phyloP scores from a whole-genome alignment of 768 basidiomycete species.

The Suillus cothurnatus region DNA sequence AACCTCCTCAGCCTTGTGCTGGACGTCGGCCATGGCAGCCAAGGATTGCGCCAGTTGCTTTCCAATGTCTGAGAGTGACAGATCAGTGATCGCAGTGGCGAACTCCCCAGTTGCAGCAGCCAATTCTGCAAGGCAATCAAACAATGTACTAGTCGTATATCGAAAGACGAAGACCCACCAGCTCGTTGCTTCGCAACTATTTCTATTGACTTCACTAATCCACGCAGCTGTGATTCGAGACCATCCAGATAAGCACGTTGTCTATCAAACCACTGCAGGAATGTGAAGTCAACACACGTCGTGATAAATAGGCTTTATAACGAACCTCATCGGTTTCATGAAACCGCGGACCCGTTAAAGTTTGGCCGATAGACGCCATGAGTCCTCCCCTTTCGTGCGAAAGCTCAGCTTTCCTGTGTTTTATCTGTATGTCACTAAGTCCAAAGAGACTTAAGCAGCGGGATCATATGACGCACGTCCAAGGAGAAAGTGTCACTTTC shows the following conservation, averaged over 20 bases:
- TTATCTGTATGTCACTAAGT: slow-evolving; percentile 57
- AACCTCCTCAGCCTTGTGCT: slow-evolving; percentile 71
- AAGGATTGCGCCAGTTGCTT: slow-evolving; percentile 73
- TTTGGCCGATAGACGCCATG: slow-evolving; percentile 81
- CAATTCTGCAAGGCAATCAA: slow-evolving; percentile 51
- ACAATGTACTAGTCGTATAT: not conserved
- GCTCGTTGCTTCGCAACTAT: slow-evolving; percentile 79
- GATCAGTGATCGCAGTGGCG: slow-evolving; percentile 64
- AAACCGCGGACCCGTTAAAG: slow-evolving; percentile 78
- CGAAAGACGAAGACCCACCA: slow-evolving; percentile 44
- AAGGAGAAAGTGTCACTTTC: slow-evolving; percentile 91
- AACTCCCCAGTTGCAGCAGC: slow-evolving; percentile 78
- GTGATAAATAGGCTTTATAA: not conserved
- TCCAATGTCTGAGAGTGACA: slow-evolving; percentile 77
- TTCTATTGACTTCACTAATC: slow-evolving; percentile 86
- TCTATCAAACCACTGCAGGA: slow-evolving; percentile 86
- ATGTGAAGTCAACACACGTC: slow-evolving; percentile 1
- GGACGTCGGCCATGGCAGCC: slow-evolving; percentile 70
- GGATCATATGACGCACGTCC: slow-evolving; percentile 60
- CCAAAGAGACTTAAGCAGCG: not conserved
- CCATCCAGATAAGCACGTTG: slow-evolving; percentile 85
- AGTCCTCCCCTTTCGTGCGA: slow-evolving; percentile 80
- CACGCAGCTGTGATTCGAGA: slow-evolving; percentile 86
- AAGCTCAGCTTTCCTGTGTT: slow-evolving; percentile 79
- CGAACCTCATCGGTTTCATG: slow-evolving; percentile 85